Conservation (phyloP, 2,329 filamentous ascomycete genomes). For the Verticillium zaregamsianum region DNA sequence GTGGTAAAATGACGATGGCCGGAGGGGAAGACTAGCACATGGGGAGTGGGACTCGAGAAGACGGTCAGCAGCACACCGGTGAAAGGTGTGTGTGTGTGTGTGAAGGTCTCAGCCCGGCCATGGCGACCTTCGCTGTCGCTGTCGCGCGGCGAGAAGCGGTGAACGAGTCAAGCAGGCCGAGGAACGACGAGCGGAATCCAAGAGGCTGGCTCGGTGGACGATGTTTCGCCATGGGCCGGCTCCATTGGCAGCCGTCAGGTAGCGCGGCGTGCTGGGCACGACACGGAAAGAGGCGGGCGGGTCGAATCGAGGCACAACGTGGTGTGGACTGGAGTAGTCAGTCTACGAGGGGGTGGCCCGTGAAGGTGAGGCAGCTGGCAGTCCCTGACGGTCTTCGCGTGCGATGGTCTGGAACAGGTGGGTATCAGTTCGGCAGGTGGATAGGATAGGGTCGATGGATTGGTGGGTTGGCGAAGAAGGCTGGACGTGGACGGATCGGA, state of each 20-base stretch:
- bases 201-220: neutral
- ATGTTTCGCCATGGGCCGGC: neutral
- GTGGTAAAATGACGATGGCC: neutral
- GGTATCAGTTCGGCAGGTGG: neutral
- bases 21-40: neutral
- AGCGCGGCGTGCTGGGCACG: neutral
- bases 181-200: neutral
- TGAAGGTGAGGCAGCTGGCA: neutral
- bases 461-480: neutral
- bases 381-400: neutral
- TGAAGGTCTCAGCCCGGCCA: neutral
- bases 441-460: neutral
- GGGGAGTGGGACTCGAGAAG: neutral
- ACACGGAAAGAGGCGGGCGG: neutral
- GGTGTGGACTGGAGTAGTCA: neutral
- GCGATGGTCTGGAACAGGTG: neutral
- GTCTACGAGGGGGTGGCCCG: neutral
- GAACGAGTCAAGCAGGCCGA: constrained; percentile 11
- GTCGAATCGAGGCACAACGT: neutral
- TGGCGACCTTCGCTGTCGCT: neutral
- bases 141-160: constrained; percentile 8
- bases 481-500: neutral
- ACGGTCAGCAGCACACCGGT: neutral
- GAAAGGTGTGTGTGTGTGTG: neutral
- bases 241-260: neutral